Evolutionary conservation across 2,329 filamentous ascomycete genomes (phyloP), one percentile per base, ranked within the genome.

Genomic region (Orbilia quercus): DNA sequence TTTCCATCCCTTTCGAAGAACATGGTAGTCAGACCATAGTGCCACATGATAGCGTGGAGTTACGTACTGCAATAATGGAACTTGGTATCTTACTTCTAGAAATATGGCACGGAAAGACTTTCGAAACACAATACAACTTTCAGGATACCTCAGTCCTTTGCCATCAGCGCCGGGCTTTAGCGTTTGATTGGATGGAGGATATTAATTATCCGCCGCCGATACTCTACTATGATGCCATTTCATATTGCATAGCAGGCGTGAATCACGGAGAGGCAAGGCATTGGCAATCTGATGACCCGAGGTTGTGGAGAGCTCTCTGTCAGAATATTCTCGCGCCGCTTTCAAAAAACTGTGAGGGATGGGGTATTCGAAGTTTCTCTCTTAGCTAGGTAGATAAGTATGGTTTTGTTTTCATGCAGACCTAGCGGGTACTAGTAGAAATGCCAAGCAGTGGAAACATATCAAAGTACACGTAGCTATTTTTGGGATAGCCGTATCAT

Each of bases 81-180:
- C 67, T 78, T n/a, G 76, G 77, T 4, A 78, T 78, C 12, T 47
- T 78, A 4, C 63, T 78, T 9, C 60, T 78, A 3, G 77, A 78
- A 47, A 75, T 78, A 38, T 78, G 77, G 76, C 72, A 79, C 25
- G 70, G 75, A 20, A 60, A 54, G 47, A 71, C 73, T 0, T 60
- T 77, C 6, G 75, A 77, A 51, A 51, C 20, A 14, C 28, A 67
- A 57, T 66, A 66, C n/a, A 28, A 60, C 23, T n/a, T 50, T 4
- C 42, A 50, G 7, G 42, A 34, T 7, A 55, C 38, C 7, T 14
- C 42, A 14, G 40, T 25, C 1, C 44, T 63, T 18, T 40, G 40
- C 14, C n/a, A 62, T 11, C 51, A 48, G 18, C 55, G 62, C 11
- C 47, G 58, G 6, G 40, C 53, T 5, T 40, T 72, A 14, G 67